Evolutionary conservation across 2,329 filamentous ascomycete species (phyloP), one percentile per base, ranked within the genome.

Genomic region (Talaromyces sp.): DNA sequence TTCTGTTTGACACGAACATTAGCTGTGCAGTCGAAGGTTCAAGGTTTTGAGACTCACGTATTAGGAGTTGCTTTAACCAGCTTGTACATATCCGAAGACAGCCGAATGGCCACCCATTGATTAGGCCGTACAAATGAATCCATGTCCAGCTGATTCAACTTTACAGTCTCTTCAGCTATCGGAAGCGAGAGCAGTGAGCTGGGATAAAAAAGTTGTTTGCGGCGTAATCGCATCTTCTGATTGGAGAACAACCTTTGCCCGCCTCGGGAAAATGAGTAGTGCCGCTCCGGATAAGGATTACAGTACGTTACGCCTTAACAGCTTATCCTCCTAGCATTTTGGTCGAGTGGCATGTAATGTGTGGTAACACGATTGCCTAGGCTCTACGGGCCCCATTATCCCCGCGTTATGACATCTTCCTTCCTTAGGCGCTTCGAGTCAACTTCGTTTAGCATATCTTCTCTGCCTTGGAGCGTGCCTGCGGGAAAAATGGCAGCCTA

Each of bases 41-140:
- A 66, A 72, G 70, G 70, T 54, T 66, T 67, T 64, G 70, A 71
- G 68, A 86, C 87, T 75, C 86, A 90, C 86, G 85, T 86, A 75
- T 89, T 86, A 61, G 87, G 87, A 63, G 82, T 79, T 68, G 89
- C 80, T 70, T 88, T 83, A 63, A 87, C 73, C 66, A 89, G 79
- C 72, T 85, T 87, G 64, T 84, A 79, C 61, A 82, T 77, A 67
- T 86, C 86, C 13, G 86, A 88, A 15, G 87, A 82, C 37, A 80
- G 71, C 66, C 74, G 72, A 41, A 80, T 66, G 25, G 70, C 75
- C 66, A 79, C 73, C 62, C 74, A 75, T 50, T 78, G 72, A 56
- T 78, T 67, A 7, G 78, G 77, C 25, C 72, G 72, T 64, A 80
- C 74, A 41, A 71, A 75, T 8, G 77, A 79, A 69, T 78, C 74